Evolutionary conservation across 768 basidiomycete species (phyloP).

Genomic region (Rhizopogon rudus): DNA sequence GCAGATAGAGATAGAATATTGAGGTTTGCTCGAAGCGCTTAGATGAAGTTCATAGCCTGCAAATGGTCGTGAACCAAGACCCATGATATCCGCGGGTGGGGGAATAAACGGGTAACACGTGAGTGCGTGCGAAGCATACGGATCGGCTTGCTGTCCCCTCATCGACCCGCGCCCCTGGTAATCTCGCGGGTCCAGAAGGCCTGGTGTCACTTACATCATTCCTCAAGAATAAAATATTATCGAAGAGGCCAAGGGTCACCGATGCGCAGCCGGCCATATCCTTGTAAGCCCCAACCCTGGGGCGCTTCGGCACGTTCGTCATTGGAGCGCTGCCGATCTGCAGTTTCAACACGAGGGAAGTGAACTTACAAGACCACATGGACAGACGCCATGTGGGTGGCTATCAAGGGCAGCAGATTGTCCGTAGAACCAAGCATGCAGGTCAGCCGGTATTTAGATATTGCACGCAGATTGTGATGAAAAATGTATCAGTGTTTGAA

Average conservation of each 20-base stretch:
- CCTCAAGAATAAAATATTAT: neutral
- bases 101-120: neutral
- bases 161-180: neutral
- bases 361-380: constrained; percentile 26
- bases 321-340: constrained; percentile 22
- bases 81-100: neutral
- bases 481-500: constrained; percentile 5
- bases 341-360: constrained; percentile 9
- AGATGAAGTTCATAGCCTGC: neutral
- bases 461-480: constrained; percentile 14
- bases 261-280: neutral
- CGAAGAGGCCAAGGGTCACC: neutral
- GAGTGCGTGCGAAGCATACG: neutral
- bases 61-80: neutral
- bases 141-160: neutral
- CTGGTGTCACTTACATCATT: neutral
- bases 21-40: neutral
- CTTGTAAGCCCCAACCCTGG: constrained; percentile 2
- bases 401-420: constrained; percentile 10
- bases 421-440: constrained; percentile 1
- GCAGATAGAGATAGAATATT: neutral
- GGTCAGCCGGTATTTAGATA: constrained; percentile 9
- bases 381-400: constrained; percentile 11
- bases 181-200: neutral
- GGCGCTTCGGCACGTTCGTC: neutral